These are phyloP conservation scores for Bacidia gigantensis DNA, from an alignment of 495 filamentous ascomycete genomes.

Conservation along the genomic window DNA sequence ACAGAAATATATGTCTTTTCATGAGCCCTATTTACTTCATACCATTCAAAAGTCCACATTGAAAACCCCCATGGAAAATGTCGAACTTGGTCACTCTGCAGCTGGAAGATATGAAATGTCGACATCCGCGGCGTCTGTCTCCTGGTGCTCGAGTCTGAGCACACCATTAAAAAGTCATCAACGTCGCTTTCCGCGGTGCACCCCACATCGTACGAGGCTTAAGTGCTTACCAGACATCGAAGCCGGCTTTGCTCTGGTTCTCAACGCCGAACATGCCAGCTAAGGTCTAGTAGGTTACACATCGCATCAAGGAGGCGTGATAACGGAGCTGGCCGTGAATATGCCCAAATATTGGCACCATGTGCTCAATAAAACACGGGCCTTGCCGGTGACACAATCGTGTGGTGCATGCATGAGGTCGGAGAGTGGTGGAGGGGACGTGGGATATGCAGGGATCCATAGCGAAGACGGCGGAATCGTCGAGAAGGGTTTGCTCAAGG, in stretches of 20 bases:
- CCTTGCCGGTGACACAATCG: slow-evolving; percentile 26
- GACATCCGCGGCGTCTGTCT: slow-evolving; percentile 33
- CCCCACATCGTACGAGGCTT: slow-evolving; percentile 14
- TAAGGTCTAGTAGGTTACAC: slow-evolving; percentile 28
- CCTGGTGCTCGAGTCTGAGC: slow-evolving; percentile 25
- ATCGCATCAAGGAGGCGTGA: slow-evolving; percentile 30
- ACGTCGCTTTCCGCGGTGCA: slow-evolving; percentile 24
- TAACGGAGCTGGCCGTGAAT: not conserved
- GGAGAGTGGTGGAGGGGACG: slow-evolving; percentile 29
- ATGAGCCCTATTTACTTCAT: no score
- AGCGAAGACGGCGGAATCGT: slow-evolving; percentile 31
- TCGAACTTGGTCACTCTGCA: no score
- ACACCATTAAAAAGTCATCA: slow-evolving; percentile 22
- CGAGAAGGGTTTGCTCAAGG: slow-evolving; percentile 28
- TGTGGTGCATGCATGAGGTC: slow-evolving; percentile 24
- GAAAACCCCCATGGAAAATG: no score
- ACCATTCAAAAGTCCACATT: no score
- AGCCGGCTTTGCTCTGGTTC: slow-evolving; percentile 29
- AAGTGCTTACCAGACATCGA: slow-evolving; percentile 28
- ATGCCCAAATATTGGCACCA: not conserved
- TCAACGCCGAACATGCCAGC: slow-evolving; percentile 28
- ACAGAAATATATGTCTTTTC: no score
- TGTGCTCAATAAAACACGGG: slow-evolving; percentile 21
- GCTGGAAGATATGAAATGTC: slow-evolving; percentile 30
- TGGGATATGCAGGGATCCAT: slow-evolving; percentile 37